Conservation (phyloP, 345 rosid genomes). For the Ceriops zippeliana region DNA sequence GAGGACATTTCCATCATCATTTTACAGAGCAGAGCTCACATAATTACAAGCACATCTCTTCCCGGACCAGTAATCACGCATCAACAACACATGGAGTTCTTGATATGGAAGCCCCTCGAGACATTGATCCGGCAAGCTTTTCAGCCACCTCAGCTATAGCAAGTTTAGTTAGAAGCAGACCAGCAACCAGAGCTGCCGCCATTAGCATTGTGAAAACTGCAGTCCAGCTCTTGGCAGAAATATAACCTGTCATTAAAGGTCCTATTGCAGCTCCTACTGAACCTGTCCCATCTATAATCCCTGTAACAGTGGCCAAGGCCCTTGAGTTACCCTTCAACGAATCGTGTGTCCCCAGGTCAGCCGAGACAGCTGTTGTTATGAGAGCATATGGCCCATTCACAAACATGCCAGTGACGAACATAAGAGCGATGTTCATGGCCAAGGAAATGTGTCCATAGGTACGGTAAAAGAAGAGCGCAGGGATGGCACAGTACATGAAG, state of each 20-base stretch:
- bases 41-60: background rate
- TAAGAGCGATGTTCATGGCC: slow-evolving; percentile 52
- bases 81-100: slow-evolving; percentile 23
- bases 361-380: slow-evolving; percentile 94
- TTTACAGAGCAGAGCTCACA: slow-evolving; percentile 2
- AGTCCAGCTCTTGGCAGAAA: slow-evolving; percentile 79
- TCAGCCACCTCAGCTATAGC: slow-evolving; percentile 70
- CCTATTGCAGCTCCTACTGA: slow-evolving; percentile 97
- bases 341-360: slow-evolving; percentile 90
- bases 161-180: slow-evolving; percentile 71
- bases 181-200: slow-evolving; percentile 83
- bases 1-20: slow-evolving; percentile 23
- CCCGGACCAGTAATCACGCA: slow-evolving; percentile 13
- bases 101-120: slow-evolving; percentile 19
- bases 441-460: slow-evolving; percentile 77
- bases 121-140: slow-evolving; percentile 53
- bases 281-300: slow-evolving; percentile 96
- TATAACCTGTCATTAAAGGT: slow-evolving; percentile 85
- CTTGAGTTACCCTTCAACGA: slow-evolving; percentile 79
- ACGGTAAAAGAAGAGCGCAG: slow-evolving; percentile 76
- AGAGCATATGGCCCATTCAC: slow-evolving; percentile 96
- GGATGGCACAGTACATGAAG: slow-evolving; percentile 90
- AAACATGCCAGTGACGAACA: slow-evolving; percentile 84
- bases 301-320: slow-evolving; percentile 95
- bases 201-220: slow-evolving; percentile 90